Evolutionary conservation across 768 basidiomycete genomes (phyloP).

Genomic region (Tephrocybe sp.): DNA sequence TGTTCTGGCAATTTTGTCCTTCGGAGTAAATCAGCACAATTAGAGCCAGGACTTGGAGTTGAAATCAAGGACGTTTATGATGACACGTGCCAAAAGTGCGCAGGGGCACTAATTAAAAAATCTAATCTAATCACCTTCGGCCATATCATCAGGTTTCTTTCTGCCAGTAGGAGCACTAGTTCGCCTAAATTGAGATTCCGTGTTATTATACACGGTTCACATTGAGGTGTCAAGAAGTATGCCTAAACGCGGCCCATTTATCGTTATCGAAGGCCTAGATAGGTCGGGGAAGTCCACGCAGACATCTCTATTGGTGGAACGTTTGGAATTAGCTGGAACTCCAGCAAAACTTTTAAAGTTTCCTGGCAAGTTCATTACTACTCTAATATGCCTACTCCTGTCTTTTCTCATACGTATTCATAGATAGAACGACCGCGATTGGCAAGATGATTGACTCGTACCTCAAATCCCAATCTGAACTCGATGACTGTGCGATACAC

Average conservation of each 20-base stretch:
- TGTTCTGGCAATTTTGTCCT: no score
- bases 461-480: slow-evolving; percentile 75
- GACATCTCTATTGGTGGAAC: slow-evolving; percentile 54
- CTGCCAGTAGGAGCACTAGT: no score
- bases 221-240: slow-evolving; percentile 1
- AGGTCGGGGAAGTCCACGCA: slow-evolving; percentile 95
- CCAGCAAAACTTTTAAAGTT: slow-evolving; percentile 74
- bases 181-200: no score
- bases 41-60: no score
- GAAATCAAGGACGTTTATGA: no score
- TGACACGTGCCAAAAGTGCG: no score
- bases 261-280: slow-evolving; percentile 96
- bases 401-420: background rate
- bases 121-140: no score
- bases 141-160: no score
- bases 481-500: slow-evolving; percentile 91
- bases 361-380: slow-evolving; percentile 59
- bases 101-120: no score
- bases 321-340: slow-evolving; percentile 43
- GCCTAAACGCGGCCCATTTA: slow-evolving; percentile 67
- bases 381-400: background rate
- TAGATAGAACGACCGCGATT: slow-evolving; percentile 89
- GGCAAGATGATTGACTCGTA: slow-evolving; percentile 94
- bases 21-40: no score
- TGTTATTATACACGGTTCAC: no score